Percentiles rank a stretch among this genome's conserved stretches.
phyloP scores from a whole-genome alignment of 2,329 filamentous ascomycete genomes.

The Trichoderma afroharzianum region DNA sequence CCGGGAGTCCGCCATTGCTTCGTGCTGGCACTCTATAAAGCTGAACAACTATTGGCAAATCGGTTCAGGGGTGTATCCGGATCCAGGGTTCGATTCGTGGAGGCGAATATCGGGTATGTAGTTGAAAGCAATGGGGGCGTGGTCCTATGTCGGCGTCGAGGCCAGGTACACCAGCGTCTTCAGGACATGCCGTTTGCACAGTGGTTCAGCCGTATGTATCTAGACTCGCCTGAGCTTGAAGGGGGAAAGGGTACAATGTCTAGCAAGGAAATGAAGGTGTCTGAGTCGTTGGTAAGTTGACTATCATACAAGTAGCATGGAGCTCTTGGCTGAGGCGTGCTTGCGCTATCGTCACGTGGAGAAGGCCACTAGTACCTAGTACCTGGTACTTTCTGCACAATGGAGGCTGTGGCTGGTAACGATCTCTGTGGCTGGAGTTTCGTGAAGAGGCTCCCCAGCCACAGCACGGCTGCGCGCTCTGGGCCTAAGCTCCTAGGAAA shows the following conservation, averaged over 20 bases:
- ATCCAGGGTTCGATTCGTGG: background rate
- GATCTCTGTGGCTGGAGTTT: background rate
- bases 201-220: background rate
- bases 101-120: background rate
- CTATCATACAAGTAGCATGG: background rate
- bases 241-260: background rate
- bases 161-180: background rate
- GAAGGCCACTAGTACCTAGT: background rate
- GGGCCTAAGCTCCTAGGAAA: conserved; percentile 6
- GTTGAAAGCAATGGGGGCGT: background rate
- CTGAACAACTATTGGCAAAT: background rate
- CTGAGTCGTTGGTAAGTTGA: background rate
- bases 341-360: conserved; percentile 13
- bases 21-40: background rate
- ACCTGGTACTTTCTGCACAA: background rate
- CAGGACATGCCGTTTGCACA: conserved; percentile 8
- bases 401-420: background rate
- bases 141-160: conserved; percentile 3
- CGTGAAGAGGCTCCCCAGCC: background rate
- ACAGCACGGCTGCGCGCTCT: conserved; percentile 19
- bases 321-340: conserved; percentile 1
- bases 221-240: background rate
- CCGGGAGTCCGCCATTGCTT: conserved; percentile 29
- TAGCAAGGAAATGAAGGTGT: background rate
- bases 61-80: background rate